Conservation (phyloP, 2,329 filamentous ascomycete species). For the Fusarium brachygibbosum region DNA sequence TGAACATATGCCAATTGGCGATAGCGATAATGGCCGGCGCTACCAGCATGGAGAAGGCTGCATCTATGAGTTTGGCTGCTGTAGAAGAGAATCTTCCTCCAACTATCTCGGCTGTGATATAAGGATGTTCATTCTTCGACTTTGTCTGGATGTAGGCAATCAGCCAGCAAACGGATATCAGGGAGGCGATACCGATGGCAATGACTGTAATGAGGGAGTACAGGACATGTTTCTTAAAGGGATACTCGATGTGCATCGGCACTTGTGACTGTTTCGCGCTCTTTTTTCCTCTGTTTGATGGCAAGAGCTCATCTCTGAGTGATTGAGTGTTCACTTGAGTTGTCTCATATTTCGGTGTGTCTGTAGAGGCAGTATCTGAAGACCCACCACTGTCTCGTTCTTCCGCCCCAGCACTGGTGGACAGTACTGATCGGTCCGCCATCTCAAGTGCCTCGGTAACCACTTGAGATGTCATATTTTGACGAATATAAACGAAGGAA, state of each 20-base stretch:
- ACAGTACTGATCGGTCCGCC: background rate
- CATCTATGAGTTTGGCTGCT: constrained; percentile 35
- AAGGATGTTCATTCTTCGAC: background rate
- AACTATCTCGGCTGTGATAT: constrained; percentile 20
- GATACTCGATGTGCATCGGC: background rate
- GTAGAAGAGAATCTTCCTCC: constrained; percentile 24
- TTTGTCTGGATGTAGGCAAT: constrained; percentile 19
- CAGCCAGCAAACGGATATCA: constrained; percentile 13
- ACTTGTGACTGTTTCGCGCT: background rate
- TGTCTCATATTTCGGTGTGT: background rate
- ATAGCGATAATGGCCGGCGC: constrained; percentile 22
- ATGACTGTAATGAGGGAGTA: constrained; percentile 23
- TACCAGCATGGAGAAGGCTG: constrained; percentile 32
- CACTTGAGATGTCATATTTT: background rate
- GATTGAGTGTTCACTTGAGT: background rate
- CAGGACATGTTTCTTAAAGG: constrained; percentile 29
- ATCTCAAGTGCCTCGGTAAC: background rate
- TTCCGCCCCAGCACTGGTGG: background rate
- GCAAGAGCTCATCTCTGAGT: background rate
- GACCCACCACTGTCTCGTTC: background rate
- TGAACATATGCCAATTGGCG: constrained; percentile 38
- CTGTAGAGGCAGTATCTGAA: background rate
- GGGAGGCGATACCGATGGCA: background rate
- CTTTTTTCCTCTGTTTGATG: background rate
- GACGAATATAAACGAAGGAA: background rate